These are phyloP conservation scores for Euryodendron excelsum DNA, from an alignment of 148 eudicot species.

Conservation along the genomic window DNA sequence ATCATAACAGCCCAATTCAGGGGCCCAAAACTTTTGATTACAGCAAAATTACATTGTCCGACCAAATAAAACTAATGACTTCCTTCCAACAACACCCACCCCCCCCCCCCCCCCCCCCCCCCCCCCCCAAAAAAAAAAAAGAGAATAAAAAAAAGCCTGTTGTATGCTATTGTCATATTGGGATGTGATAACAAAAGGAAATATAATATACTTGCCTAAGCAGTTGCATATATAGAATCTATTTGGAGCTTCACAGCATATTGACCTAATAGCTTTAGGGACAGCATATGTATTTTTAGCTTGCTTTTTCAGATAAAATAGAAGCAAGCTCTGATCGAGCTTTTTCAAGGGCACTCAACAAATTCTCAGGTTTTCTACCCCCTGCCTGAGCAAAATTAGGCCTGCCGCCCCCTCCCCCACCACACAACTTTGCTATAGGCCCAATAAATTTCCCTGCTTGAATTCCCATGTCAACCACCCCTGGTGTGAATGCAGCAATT, in stretches of 20 bases:
- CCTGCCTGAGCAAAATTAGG: slow-evolving; percentile 98
- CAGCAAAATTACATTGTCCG: not conserved
- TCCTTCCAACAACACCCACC: no score
- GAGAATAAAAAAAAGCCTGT: no score
- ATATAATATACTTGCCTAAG: slow-evolving; percentile 6
- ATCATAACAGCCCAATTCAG: no score
- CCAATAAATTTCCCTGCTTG: slow-evolving; percentile 92
- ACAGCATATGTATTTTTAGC: slow-evolving; percentile 28
- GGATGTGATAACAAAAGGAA: not conserved
- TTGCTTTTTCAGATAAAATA: slow-evolving; percentile 47
- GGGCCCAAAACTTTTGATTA: not conserved
- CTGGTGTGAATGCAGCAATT: slow-evolving; percentile 82
- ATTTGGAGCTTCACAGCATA: not conserved
- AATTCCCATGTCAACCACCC: slow-evolving; percentile 66
- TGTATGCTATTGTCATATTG: not conserved
- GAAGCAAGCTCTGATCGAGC: slow-evolving; percentile 65
- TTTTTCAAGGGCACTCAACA: slow-evolving; percentile 66
- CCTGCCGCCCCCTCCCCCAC: slow-evolving; percentile 95
- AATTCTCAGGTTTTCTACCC: slow-evolving; percentile 80
- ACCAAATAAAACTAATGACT: not conserved
- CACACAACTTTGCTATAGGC: slow-evolving; percentile 83
- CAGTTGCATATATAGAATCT: not conserved
- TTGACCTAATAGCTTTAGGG: not conserved
- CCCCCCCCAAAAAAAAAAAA: not conserved
- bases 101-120: not conserved